These are phyloP conservation scores for Eucalyptus sideroxylon DNA, from an alignment of 345 rosid genomes.

Conservation along the genomic window DNA sequence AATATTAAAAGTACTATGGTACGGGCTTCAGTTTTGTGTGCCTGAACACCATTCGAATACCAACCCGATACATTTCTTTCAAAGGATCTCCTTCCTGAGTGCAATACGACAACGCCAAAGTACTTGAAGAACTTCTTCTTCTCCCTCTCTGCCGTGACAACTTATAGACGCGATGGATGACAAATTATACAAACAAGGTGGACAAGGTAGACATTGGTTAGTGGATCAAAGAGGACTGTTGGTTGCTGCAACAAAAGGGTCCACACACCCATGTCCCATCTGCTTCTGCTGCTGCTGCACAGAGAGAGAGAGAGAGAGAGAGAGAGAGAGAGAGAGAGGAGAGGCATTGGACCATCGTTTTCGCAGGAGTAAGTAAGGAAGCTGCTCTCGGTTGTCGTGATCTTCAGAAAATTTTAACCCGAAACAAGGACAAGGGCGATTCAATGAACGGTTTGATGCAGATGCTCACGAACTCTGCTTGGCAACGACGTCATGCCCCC, in stretches of 20 bases:
- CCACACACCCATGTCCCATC: not conserved
- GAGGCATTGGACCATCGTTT: not conserved
- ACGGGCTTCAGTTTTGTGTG: not conserved
- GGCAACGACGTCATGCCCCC: not conserved
- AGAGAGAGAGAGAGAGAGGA: not conserved
- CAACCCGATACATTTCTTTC: not conserved
- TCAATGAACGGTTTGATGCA: not conserved
- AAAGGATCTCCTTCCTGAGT: not conserved
- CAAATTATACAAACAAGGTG: not conserved
- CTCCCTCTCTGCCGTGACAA: not conserved
- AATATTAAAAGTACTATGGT: not conserved
- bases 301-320: not conserved
- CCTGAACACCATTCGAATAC: not conserved
- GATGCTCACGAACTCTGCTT: not conserved
- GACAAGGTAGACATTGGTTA: not conserved
- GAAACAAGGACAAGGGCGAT: not conserved
- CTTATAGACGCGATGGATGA: not conserved
- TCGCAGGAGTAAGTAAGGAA: not conserved
- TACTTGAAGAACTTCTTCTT: not conserved
- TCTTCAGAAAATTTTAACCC: not conserved
- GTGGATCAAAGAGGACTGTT: not conserved
- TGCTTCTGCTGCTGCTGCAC: not conserved
- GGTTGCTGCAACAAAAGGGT: not conserved
- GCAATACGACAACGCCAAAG: not conserved
- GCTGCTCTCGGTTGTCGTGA: not conserved